A percentile compares a stretch with the other conserved stretches of the same genome.
Conservation (phyloP, 305 asterid genomes). For the Fraxinus dipetala region DNA sequence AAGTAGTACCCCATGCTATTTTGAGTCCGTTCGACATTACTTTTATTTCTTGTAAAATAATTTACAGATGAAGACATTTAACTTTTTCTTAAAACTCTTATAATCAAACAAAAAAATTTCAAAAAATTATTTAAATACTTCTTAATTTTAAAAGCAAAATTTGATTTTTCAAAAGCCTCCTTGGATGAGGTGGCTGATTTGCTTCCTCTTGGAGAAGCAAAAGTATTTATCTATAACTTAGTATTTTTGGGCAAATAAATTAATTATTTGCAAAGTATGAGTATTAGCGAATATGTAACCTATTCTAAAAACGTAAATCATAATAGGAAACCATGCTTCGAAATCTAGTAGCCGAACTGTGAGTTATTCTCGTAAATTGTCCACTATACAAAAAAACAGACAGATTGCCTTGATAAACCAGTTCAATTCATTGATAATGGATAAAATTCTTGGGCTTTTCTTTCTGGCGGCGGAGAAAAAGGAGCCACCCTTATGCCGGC, state of each 20-base stretch:
- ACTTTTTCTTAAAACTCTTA: not conserved
- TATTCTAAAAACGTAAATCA: not conserved
- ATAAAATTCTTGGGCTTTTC: conserved; percentile 12
- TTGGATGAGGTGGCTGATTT: not conserved
- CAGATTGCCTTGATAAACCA: conserved; percentile 20
- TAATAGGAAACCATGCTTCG: not conserved
- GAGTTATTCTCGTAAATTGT: conserved; percentile 12
- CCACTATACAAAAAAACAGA: conserved; percentile 4
- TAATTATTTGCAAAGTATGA: not conserved
- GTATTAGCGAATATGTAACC: not conserved
- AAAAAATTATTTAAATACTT: not conserved
- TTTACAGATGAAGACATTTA: no score
- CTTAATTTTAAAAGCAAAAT: not conserved
- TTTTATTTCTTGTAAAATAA: no score
- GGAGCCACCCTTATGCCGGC: conserved; percentile 37
- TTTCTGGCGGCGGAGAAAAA: conserved; percentile 33
- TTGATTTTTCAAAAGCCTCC: not conserved
- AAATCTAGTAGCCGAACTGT: not conserved
- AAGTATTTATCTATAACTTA: not conserved
- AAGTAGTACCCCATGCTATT: no score
- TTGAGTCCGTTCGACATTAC: no score
- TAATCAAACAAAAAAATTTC: no score
- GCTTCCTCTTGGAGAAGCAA: not conserved
- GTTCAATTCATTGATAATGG: conserved; percentile 31
- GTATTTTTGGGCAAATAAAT: not conserved